phyloP scores from a whole-genome alignment of 805 yeast species.

The Metschnikowia reukaufii region DNA sequence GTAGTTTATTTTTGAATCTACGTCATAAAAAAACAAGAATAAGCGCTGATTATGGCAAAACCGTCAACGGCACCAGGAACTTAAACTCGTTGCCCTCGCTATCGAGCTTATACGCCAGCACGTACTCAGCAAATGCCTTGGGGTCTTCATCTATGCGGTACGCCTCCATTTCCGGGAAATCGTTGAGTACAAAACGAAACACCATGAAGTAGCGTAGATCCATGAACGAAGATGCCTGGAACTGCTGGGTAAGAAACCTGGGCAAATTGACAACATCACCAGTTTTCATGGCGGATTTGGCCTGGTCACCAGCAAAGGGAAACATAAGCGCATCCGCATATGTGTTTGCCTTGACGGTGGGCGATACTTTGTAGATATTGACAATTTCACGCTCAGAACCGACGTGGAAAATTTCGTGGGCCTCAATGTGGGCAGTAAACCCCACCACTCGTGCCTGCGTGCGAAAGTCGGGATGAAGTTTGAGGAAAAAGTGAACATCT shows the following conservation, averaged over 20 bases:
- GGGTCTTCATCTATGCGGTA: constrained; percentile 11
- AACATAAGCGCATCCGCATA: constrained; percentile 31
- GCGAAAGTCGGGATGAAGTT: constrained; percentile 19
- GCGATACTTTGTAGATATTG: constrained; percentile 37
- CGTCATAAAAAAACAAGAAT: too few relatives aligned
- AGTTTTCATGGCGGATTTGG: constrained; percentile 16
- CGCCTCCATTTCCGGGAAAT: constrained; percentile 20
- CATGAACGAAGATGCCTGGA: constrained; percentile 37
- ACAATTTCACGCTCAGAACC: constrained; percentile 14
- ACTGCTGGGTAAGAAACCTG: constrained; percentile 32
- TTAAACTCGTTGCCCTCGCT: constrained; percentile 18
- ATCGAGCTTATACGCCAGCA: constrained; percentile 16
- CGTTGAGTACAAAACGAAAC: constrained; percentile 36
- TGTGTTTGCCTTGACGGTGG: constrained; percentile 33
- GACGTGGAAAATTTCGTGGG: constrained; percentile 37
- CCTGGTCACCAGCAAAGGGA: constrained; percentile 5
- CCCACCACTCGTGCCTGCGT: constrained; percentile 32
- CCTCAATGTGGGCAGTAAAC: constrained; percentile 36
- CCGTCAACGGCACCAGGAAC: constrained; percentile 17
- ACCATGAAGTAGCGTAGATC: constrained; percentile 37
- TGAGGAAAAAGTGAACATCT: constrained; percentile 35
- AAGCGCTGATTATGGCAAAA: constrained; percentile 14
- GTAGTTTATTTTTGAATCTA: too few relatives aligned
- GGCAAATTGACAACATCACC: constrained; percentile 29
- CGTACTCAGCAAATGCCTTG: constrained; percentile 15